Percentiles rank a stretch among this genome's conserved stretches.
phyloP scores from a whole-genome alignment of 1,139 yeast genomes.

The Protomyces pachydermus region DNA sequence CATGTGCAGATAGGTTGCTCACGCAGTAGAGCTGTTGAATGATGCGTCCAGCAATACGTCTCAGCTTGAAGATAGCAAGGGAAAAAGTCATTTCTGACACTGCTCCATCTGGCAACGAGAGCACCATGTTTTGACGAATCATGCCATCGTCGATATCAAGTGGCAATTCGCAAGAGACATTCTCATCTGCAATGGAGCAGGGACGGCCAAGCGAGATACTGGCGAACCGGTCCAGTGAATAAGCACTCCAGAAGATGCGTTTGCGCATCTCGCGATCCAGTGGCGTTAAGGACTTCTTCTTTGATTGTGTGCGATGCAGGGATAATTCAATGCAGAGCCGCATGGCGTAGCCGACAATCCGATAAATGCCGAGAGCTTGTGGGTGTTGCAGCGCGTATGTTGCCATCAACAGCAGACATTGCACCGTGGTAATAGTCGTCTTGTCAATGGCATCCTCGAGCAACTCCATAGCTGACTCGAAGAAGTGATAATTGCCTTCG shows the following conservation, averaged over 20 bases:
- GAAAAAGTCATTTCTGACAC: slow-evolving; percentile 27
- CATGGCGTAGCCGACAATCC: slow-evolving; percentile 22
- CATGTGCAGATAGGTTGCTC: slow-evolving; percentile 16
- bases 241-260: slow-evolving; percentile 34
- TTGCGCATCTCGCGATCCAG: slow-evolving; percentile 33
- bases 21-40: slow-evolving; percentile 27
- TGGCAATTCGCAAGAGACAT: slow-evolving; percentile 28
- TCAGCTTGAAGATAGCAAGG: slow-evolving; percentile 27
- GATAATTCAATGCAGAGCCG: slow-evolving; percentile 21
- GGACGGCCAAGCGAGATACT: slow-evolving; percentile 34
- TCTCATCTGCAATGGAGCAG: slow-evolving; percentile 33
- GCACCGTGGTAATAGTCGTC: slow-evolving; percentile 17
- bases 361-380: slow-evolving; percentile 14
- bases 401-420: slow-evolving; percentile 10
- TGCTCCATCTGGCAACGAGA: slow-evolving; percentile 12
- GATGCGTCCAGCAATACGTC: slow-evolving; percentile 30
- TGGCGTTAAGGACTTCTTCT: slow-evolving; percentile 16
- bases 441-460: slow-evolving; percentile 12
- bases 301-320: slow-evolving; percentile 18
- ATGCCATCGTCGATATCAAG: slow-evolving; percentile 28
- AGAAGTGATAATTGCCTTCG: slow-evolving; percentile 6
- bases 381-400: slow-evolving; percentile 22
- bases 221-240: slow-evolving; percentile 32
- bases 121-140: slow-evolving; percentile 16
- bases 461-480: slow-evolving; percentile 18